Conservation (phyloP, 2,329 filamentous ascomycete species). For the Trichophyton equinum region DNA sequence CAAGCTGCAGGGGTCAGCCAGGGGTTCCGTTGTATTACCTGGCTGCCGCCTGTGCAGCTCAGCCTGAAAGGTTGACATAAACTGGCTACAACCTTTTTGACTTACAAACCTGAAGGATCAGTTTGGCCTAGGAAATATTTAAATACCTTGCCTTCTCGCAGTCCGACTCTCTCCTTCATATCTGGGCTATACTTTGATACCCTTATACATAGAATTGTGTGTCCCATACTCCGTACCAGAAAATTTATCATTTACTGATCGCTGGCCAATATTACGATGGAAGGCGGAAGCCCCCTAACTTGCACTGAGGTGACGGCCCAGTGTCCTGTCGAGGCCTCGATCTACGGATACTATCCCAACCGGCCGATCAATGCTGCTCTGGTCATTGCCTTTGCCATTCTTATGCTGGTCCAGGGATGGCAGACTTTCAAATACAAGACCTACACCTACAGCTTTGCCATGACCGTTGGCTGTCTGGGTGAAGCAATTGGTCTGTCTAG, state of each 20-base stretch:
- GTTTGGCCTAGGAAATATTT: not conserved
- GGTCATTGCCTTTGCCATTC: conserved; percentile 38
- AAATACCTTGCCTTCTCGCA: not conserved
- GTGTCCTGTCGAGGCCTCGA: conserved; percentile 38
- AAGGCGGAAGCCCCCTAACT: not conserved
- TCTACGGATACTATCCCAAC: conserved; percentile 44
- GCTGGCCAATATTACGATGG: not conserved
- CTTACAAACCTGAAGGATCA: not conserved
- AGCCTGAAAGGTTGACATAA: not conserved
- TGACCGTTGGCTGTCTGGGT: conserved; percentile 37
- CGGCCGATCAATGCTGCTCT: conserved; percentile 43
- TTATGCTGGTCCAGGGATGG: conserved; percentile 36
- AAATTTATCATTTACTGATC: not conserved
- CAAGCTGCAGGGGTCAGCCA: not conserved
- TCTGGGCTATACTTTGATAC: not conserved
- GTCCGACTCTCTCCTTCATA: not conserved
- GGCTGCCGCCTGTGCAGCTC: not conserved
- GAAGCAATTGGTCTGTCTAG: conserved; percentile 22
- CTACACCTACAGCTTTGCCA: conserved; percentile 43
- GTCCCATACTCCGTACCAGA: too few species aligned
- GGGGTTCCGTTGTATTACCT: not conserved
- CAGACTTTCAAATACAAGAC: conserved; percentile 41
- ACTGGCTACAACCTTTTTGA: not conserved
- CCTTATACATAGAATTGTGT: not conserved
- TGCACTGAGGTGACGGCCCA: conserved; percentile 8